Evolutionary conservation across 2,329 filamentous ascomycete species (phyloP).

Genomic region (Biscogniauxia mediterranea): DNA sequence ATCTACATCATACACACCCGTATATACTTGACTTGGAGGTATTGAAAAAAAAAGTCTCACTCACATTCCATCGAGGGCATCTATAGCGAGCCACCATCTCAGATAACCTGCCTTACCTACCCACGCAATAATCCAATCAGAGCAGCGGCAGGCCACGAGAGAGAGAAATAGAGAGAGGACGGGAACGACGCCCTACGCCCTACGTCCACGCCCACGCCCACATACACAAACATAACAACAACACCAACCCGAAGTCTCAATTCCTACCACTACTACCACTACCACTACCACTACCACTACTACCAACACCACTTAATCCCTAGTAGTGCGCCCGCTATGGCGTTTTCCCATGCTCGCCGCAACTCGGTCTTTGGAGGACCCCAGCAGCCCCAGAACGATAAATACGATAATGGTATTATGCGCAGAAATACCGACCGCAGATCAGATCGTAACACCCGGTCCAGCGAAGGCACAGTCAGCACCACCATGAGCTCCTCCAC

Average conservation of each 20-base stretch:
- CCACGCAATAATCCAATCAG: constrained; percentile 13
- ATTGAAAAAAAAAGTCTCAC: constrained; percentile 22
- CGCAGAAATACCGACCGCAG: constrained; percentile 40
- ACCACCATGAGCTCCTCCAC: constrained; percentile 76
- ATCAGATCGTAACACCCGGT: constrained; percentile 57
- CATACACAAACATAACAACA: too few species aligned
- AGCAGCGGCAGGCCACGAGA: not conserved
- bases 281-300: constrained; percentile 4
- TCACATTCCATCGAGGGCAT: constrained; percentile 25
- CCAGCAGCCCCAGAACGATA: constrained; percentile 35
- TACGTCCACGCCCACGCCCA: too few species aligned
- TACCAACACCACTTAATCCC: constrained; percentile 2
- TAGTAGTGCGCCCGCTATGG: constrained; percentile 39
- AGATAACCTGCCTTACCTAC: too few species aligned
- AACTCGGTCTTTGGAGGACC: constrained; percentile 49
- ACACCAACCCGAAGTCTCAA: too few species aligned
- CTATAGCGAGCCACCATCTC: not conserved
- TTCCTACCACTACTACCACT: constrained; percentile 2
- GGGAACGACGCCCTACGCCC: too few species aligned
- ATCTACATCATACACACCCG: constrained; percentile 8
- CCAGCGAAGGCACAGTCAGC: constrained; percentile 88
- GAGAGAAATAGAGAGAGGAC: too few species aligned
- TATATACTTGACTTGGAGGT: too few species aligned
- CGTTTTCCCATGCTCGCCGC: constrained; percentile 53
- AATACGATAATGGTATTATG: constrained; percentile 40